Base-by-base conservation (phyloP, 257 asterid genomes). In the Forsythia viridissima region DNA sequence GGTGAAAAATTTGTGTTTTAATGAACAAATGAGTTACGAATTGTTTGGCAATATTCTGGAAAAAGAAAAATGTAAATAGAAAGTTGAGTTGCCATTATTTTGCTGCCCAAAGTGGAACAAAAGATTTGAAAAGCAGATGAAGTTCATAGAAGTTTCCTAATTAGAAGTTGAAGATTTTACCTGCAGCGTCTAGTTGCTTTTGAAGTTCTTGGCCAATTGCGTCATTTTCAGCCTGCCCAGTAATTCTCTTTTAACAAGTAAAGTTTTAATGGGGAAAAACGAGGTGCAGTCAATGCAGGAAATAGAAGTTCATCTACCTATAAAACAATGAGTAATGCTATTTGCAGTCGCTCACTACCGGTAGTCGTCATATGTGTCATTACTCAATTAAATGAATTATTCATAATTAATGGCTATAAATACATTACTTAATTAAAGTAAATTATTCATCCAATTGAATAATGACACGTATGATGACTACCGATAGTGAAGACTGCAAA, bases 121-220 rank as follows among this genome's bases (percentile, higher is more conserved):
- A 20, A 5, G n/a, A 48, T 48, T 48, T 48, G 57, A 48, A 48
- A 13, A 12, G 57, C 18, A 48, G 57, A n/a, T 13, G 20, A 48
- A 48, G n/a, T 48, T 48, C 57, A 48, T 13, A 48, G 57, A 48
- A 48, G 15, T 48, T 15, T 48, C n/a, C 57, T 18, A 18, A 38
- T 71, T 70, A 55, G 18, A 37, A 39, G 37, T 24, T 4, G 36
- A 24, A 69, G 68, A 83, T 57, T 79, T 73, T 81, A 89, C 98
- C 98, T 82, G 98, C 97, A 82, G 96, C 95, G 83, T 94, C 97
- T 59, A 91, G 86, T 79, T 95, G 98, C 86, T 88, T 91, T 73
- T 93, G 97, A 44, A 95, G 93, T 84, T 93, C 99, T 82, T 93
- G 97, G 72, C 97, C 99, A 16, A 92, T 78, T 34, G 84, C 89